Base-by-base conservation (phyloP, 352 stramenopile species). In the Pythium myriotylum region DNA sequence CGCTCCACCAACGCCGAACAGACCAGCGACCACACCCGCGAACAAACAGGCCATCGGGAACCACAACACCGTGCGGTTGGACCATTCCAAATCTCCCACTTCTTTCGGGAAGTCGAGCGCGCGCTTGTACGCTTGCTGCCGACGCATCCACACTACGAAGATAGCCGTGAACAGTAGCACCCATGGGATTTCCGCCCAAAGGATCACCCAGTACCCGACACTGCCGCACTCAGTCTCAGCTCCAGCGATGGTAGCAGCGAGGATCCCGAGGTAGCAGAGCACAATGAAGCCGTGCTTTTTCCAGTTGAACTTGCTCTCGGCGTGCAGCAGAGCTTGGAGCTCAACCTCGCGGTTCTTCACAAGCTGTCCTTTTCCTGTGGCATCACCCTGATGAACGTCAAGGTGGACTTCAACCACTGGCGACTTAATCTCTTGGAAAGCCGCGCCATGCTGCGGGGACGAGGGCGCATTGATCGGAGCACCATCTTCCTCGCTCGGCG, bases 1-100 rank as follows among this genome's bases (percentile, higher is more conserved):
- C 23, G 67, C 79, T 26, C 76, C 76, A 23, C 77, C 79, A 45
- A 86, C 70, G 23, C 79, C 79, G 37, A 86, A 79, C 43, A 89
- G 67, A 10, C 75, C 73, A 0, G 79, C 76, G 23, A 78, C 67
- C n/a, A 86, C 57, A 49, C 79, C 76, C 26, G 76, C 75, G 50
- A 72, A 57, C 12, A 70, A 60, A 24, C 67, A 81, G 10, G 59
- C 65, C 13, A 78, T 46, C 20, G 79, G 76, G 52, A 83, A 86
- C 12, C 37, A 35, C 32, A 62, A 22, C 19, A 81, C 67, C 7
- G 73, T 76, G 61, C 77, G 66, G 39, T 58, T 59, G 0, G 65
- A 74, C 76, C 79, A 85, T 26, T 66, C 50, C 22, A 86, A 68
- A 37, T 88, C 79, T 8, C 79, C 76, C 0, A 65, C 59, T 6